These are phyloP conservation scores for Stachybotrys elegans DNA, from an alignment of 2,329 filamentous ascomycete species.

Conservation along the genomic window DNA sequence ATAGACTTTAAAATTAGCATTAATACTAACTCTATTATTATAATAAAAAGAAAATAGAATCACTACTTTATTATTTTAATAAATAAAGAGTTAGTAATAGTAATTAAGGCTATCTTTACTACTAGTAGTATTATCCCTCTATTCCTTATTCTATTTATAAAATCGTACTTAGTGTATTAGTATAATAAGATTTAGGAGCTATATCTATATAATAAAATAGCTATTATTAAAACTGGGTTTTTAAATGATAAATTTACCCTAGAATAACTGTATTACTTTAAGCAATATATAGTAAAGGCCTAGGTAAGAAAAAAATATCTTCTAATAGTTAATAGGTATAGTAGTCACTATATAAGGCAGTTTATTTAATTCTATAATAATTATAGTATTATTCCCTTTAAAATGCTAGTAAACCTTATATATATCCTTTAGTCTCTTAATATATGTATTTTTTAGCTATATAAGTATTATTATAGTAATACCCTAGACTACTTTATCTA, in stretches of 20 bases:
- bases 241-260: background rate
- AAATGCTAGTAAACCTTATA: background rate
- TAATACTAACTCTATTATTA: slow-evolving; percentile 2
- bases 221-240: background rate
- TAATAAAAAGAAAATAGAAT: slow-evolving; percentile 5
- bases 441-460: background rate
- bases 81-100: slow-evolving; percentile 4
- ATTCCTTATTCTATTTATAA: slow-evolving; percentile 6
- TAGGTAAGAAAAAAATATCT: background rate
- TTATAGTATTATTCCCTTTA: slow-evolving; percentile 3
- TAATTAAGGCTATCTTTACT: slow-evolving; percentile 4
- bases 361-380: slow-evolving; percentile 1
- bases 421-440: slow-evolving; percentile 1
- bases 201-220: background rate
- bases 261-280: slow-evolving; percentile 2
- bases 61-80: slow-evolving; percentile 2
- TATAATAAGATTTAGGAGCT: background rate
- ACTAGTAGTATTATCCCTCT: background rate
- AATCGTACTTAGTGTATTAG: background rate
- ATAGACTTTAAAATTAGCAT: slow-evolving; percentile 15
- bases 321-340: slow-evolving; percentile 2
- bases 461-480: background rate
- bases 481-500: background rate
- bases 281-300: background rate
- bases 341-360: background rate